Percentiles rank a stretch among this genome's conserved stretches.
These are phyloP conservation scores for Lumnitzera racemosa DNA, from an alignment of 345 rosid genomes.

Conservation along the genomic window DNA sequence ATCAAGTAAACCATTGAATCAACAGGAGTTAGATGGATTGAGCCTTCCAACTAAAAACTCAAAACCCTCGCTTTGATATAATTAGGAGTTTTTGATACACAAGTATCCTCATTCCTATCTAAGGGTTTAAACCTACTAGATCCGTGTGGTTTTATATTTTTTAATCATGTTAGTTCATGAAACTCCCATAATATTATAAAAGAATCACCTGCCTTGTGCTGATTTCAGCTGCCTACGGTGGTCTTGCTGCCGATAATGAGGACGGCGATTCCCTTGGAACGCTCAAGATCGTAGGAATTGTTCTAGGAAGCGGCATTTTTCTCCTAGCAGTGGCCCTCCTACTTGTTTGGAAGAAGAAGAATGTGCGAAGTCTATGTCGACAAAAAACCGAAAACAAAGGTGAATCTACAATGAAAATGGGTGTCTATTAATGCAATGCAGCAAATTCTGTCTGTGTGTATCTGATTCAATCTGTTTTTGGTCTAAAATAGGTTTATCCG, in stretches of 20 bases:
- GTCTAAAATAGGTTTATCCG: slow-evolving; percentile 23
- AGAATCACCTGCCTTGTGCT: too few relatives aligned
- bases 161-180: too few relatives aligned
- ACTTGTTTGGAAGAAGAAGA: slow-evolving; percentile 47
- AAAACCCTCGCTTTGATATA: too few relatives aligned
- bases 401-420: slow-evolving; percentile 1
- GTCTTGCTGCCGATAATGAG: slow-evolving; percentile 2
- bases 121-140: too few relatives aligned
- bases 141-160: too few relatives aligned
- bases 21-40: too few relatives aligned
- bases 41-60: too few relatives aligned
- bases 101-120: too few relatives aligned
- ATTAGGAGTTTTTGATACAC: too few relatives aligned
- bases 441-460: background rate
- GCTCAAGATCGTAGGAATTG: slow-evolving; percentile 31
- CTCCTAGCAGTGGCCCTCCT: slow-evolving; percentile 25
- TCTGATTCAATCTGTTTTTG: background rate
- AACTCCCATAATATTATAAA: too few relatives aligned
- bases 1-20: too few relatives aligned
- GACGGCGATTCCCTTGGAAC: background rate
- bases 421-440: background rate
- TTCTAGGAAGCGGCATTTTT: slow-evolving; percentile 36
- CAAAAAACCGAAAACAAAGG: slow-evolving; percentile 24
- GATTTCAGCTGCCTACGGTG: slow-evolving; percentile 33
- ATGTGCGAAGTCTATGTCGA: slow-evolving; percentile 8